Percentiles rank a stretch among this genome's conserved stretches.
Conservation (phyloP, 768 basidiomycete genomes). For the Leucosporidium creatinivorum region DNA sequence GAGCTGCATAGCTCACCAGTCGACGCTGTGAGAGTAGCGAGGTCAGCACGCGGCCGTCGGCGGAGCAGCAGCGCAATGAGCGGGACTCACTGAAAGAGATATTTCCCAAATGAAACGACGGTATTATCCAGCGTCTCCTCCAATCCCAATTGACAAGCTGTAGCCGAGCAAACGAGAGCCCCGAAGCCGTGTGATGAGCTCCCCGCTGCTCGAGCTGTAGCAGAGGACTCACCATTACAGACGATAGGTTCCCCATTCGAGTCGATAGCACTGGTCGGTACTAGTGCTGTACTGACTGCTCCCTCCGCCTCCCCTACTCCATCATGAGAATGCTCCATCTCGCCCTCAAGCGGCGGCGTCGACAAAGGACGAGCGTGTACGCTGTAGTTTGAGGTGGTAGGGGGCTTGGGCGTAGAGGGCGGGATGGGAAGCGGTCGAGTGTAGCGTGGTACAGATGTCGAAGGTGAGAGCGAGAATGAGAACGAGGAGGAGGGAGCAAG, state of each 20-base stretch:
- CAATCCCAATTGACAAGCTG: constrained; percentile 18
- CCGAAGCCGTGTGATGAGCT: not conserved
- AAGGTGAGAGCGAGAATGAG: too few relatives aligned
- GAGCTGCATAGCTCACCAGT: not conserved
- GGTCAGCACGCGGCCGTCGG: too few relatives aligned
- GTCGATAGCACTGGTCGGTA: not conserved
- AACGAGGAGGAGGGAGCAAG: too few relatives aligned
- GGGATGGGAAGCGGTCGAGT: too few relatives aligned
- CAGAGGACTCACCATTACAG: constrained; percentile 19
- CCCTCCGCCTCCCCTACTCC: too few relatives aligned
- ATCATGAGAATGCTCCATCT: too few relatives aligned
- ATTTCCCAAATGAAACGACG: constrained; percentile 28
- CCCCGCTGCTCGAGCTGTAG: not conserved
- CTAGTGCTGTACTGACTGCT: not conserved
- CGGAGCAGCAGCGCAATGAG: not conserved
- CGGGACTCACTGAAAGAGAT: constrained; percentile 22
- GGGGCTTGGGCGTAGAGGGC: too few relatives aligned
- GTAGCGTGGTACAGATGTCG: too few relatives aligned
- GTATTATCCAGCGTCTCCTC: constrained; percentile 27
- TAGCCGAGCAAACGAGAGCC: not conserved
- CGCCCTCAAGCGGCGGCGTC: too few relatives aligned
- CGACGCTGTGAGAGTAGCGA: not conserved
- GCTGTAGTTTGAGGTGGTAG: too few relatives aligned
- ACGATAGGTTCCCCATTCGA: constrained; percentile 10
- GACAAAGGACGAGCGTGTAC: too few relatives aligned